Base-by-base conservation (phyloP, 1,284 basidiomycete species). In the Boletus sp. region DNA sequence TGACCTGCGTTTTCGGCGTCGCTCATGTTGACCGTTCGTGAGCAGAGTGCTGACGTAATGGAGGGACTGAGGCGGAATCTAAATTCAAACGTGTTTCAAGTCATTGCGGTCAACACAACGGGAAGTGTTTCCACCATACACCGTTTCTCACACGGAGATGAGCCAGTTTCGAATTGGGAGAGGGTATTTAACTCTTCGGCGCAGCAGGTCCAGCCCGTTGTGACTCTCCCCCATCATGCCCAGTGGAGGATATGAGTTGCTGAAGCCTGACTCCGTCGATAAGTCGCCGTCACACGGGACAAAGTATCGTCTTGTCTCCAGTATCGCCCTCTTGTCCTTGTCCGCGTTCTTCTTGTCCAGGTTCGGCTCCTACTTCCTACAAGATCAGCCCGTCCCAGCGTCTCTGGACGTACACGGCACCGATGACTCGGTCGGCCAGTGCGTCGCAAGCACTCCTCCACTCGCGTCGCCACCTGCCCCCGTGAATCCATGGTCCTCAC, bases 401-500 rank as follows among this genome's bases (percentile, higher is more conserved):
- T 23, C 46, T 17, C 10, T 16, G 5, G 37, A 8, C 3, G 16
- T 8, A 16, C 27, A 41, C 19, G 27, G 43, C 10, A 8, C 36
- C 9, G 48, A 25, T 4, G 53, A 55, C 30, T 46, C 45, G 3
- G 42, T 70, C 16, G 52, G 57, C 29, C 61, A 67, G 40, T 78
- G 76, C 46, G 57, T 60, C 5, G 55, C 72, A 7, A 53, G 55
- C 17, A 42, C 58, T 12, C 66, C 69, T 9, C 69, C 57, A 10
- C 42, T 52, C 8, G 74, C 74, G 0, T 58, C 57, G 0, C 68
- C 74, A 7, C 76, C 77, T 4, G 69, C 70, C 3, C 69, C 69
- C 1, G 48, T 64, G 38, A 80, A 80, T 48, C 62, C 71, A 4
- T 80, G 77, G 76, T 66, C 73, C 8, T 70, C 74, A 8, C 69